These are phyloP conservation scores for Cutaneotrichosporon sp. DNA, from an alignment of 1,284 basidiomycete species.

Conservation along the genomic window DNA sequence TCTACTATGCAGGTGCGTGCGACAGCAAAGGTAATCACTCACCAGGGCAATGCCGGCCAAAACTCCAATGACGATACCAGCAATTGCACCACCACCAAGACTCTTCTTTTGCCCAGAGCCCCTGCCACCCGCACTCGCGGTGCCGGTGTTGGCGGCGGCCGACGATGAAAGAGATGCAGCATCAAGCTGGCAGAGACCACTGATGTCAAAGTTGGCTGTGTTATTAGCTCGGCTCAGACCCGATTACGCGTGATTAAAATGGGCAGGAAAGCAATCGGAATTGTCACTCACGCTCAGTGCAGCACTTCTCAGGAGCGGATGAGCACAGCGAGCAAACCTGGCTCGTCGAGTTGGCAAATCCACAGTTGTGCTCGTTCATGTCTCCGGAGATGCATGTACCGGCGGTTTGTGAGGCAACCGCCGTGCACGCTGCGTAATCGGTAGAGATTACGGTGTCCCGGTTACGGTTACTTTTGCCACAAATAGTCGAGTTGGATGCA, in stretches of 20 bases:
- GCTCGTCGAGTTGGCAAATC: slow-evolving; percentile 43
- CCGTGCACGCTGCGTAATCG: slow-evolving; percentile 46
- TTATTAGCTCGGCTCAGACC: background rate
- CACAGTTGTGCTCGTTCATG: slow-evolving; percentile 50
- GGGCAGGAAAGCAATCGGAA: background rate
- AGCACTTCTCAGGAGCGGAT: slow-evolving; percentile 36
- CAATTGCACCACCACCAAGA: slow-evolving; percentile 37
- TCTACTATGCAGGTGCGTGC: too few species aligned
- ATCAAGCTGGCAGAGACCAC: slow-evolving; percentile 29
- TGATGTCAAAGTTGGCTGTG: slow-evolving; percentile 24
- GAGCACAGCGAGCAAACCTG: slow-evolving; percentile 49
- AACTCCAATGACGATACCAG: slow-evolving; percentile 43
- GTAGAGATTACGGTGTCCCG: slow-evolving; percentile 38
- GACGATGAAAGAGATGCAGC: slow-evolving; percentile 15
- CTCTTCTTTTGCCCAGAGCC: background rate
- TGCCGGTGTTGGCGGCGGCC: slow-evolving; percentile 14
- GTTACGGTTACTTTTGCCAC: slow-evolving; percentile 15
- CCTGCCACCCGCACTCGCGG: slow-evolving; percentile 13
- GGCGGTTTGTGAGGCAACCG: slow-evolving; percentile 47
- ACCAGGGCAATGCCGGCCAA: slow-evolving; percentile 36
- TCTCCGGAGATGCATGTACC: slow-evolving; percentile 45
- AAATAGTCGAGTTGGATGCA: slow-evolving; percentile 27
- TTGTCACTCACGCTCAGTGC: slow-evolving; percentile 26
- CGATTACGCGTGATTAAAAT: background rate
- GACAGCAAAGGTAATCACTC: background rate